Conservation (phyloP, 441 rosid species). For the Adansonia gregorii region DNA sequence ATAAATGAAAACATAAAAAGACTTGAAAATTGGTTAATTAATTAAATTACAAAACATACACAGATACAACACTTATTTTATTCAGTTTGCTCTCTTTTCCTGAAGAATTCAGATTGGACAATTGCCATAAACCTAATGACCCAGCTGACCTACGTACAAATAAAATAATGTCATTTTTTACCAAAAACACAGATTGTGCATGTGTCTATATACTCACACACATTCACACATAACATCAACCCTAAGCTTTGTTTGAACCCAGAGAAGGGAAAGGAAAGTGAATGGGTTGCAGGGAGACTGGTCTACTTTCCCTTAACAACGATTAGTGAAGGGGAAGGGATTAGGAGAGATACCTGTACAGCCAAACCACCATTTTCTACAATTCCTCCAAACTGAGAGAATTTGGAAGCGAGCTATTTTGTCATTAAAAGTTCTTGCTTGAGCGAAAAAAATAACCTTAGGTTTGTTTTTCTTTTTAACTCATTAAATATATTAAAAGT, state of each 20-base stretch:
- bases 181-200: background rate
- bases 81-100: background rate
- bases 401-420: background rate
- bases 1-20: background rate
- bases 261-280: background rate
- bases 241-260: background rate
- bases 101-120: constrained; percentile 1
- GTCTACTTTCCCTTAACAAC: background rate
- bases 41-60: background rate
- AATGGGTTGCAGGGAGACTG: background rate
- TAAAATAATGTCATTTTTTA: background rate
- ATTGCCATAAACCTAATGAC: background rate
- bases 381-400: background rate
- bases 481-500: background rate
- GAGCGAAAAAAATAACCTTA: background rate
- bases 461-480: background rate
- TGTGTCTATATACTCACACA: background rate
- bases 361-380: constrained; percentile 5
- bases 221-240: background rate
- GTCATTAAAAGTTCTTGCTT: background rate
- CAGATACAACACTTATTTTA: background rate
- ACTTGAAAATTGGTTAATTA: background rate
- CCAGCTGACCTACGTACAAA: background rate
- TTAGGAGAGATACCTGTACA: background rate
- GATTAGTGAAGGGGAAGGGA: background rate